Conservation (phyloP, 306 rosid genomes). For the Arachis stenosperma region DNA sequence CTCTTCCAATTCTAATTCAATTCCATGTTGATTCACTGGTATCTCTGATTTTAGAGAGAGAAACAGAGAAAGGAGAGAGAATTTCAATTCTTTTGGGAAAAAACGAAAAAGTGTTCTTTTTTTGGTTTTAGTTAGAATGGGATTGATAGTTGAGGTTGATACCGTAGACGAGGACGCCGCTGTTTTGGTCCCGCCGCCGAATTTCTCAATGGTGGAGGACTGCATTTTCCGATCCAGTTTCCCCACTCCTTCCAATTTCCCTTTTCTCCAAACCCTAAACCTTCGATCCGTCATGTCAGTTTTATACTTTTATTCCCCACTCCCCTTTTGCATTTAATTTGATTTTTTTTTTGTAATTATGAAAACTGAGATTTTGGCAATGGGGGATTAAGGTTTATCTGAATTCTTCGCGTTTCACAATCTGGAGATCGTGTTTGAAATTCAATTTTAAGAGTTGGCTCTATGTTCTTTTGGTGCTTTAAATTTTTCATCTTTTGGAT, state of each 20-base stretch:
- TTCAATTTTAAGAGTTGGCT: not conserved
- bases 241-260: conserved; percentile 69
- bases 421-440: not conserved
- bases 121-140: conserved; percentile 39
- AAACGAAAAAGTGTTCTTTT: not conserved
- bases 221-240: conserved; percentile 87
- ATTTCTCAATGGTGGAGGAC: conserved; percentile 92
- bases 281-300: conserved; percentile 85
- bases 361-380: not conserved
- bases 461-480: not conserved
- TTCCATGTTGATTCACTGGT: not conserved
- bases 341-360: not conserved
- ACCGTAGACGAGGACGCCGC: conserved; percentile 37
- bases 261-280: conserved; percentile 68
- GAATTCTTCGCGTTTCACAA: not conserved
- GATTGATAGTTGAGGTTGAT: conserved; percentile 45
- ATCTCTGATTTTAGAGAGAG: not conserved
- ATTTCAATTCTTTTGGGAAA: not conserved
- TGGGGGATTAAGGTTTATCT: not conserved
- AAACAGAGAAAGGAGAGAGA: not conserved
- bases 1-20: not conserved
- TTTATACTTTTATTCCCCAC: not conserved
- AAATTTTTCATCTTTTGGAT: not conserved
- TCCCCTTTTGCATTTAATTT: not conserved
- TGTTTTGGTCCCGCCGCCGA: conserved; percentile 68